Percentiles rank a stretch among this genome's conserved stretches.
Evolutionary conservation across 345 rosid genomes (phyloP).

Genomic region (Nephelium lappaceum): DNA sequence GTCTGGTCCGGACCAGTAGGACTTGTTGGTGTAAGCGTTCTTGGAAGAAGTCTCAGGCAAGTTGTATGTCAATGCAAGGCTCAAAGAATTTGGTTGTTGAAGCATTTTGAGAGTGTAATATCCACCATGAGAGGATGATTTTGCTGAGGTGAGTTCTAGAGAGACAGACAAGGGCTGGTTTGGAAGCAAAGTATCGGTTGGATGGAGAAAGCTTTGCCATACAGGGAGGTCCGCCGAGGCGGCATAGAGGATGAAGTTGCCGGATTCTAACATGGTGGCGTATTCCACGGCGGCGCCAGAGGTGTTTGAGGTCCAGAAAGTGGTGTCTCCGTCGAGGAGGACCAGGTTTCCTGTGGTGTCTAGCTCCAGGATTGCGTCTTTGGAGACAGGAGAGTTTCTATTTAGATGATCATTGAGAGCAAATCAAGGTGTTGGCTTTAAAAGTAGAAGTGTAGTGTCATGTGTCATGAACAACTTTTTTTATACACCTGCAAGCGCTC

Average conservation of each 20-base stretch:
- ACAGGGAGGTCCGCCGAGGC: conserved; percentile 14
- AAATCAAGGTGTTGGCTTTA: conserved; percentile 24
- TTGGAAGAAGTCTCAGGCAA: conserved; percentile 39
- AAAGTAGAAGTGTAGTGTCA: too few relatives aligned
- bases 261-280: conserved; percentile 76
- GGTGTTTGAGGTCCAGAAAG: conserved; percentile 80
- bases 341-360: conserved; percentile 72
- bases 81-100: conserved; percentile 83
- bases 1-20: conserved; percentile 91
- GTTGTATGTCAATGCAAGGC: conserved; percentile 77
- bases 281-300: conserved; percentile 49
- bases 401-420: conserved; percentile 52
- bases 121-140: conserved; percentile 48
- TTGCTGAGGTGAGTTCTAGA: conserved; percentile 61
- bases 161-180: conserved; percentile 79
- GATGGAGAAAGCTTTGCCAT: conserved; percentile 86
- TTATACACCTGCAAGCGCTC: conserved; percentile 41
- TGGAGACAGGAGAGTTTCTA: conserved; percentile 82
- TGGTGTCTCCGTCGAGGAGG: conserved; percentile 49
- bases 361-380: conserved; percentile 71
- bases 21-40: conserved; percentile 52
- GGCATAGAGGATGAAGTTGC: conserved; percentile 70
- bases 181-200: conserved; percentile 85
- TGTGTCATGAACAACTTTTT: too few relatives aligned
- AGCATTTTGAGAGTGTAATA: conserved; percentile 83